Conservation (phyloP, 495 filamentous ascomycete species). For the Pyrenula aspistea region DNA sequence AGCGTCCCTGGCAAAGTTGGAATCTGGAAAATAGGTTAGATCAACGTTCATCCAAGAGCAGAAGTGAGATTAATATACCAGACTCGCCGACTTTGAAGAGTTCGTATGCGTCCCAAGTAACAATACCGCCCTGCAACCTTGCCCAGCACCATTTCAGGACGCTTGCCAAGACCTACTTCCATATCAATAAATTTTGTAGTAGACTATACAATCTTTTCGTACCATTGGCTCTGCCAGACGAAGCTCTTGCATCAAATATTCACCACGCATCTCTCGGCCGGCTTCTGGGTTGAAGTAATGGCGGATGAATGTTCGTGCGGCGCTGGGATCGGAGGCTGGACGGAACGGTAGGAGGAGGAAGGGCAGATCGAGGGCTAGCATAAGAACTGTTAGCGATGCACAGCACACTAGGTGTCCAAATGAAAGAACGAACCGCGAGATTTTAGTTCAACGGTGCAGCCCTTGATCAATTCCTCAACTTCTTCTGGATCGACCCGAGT, state of each 20-base stretch:
- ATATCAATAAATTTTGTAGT: slow-evolving; percentile 1
- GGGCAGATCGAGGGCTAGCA: slow-evolving; percentile 70
- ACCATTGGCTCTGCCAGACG: slow-evolving; percentile 93
- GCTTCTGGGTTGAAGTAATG: slow-evolving; percentile 64
- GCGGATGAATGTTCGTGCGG: slow-evolving; percentile 81
- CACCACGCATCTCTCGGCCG: slow-evolving; percentile 36
- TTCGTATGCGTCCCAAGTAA: slow-evolving; percentile 95
- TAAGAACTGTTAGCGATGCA: slow-evolving; percentile 9
- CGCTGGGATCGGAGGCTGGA: slow-evolving; percentile 81
- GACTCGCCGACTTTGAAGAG: slow-evolving; percentile 89
- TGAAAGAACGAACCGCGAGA: slow-evolving; percentile 61
- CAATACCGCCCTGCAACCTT: slow-evolving; percentile 79
- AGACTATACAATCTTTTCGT: slow-evolving; percentile 19
- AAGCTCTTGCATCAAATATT: slow-evolving; percentile 70
- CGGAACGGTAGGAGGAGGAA: slow-evolving; percentile 95
- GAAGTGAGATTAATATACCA: slow-evolving; percentile 37
- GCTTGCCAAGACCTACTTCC: slow-evolving; percentile 68
- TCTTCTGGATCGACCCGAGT: slow-evolving; percentile 82
- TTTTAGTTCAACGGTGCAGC: slow-evolving; percentile 86
- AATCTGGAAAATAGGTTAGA: slow-evolving; percentile 43
- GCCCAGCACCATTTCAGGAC: slow-evolving; percentile 99
- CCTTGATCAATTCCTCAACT: slow-evolving; percentile 72
- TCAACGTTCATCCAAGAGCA: not conserved
- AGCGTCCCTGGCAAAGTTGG: slow-evolving; percentile 79
- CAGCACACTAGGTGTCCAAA: not conserved